Evolutionary conservation across 163 green algal species (phyloP), one percentile per base, ranked within the genome.

Genomic region (Coccomyxa subellipsoidea): DNA sequence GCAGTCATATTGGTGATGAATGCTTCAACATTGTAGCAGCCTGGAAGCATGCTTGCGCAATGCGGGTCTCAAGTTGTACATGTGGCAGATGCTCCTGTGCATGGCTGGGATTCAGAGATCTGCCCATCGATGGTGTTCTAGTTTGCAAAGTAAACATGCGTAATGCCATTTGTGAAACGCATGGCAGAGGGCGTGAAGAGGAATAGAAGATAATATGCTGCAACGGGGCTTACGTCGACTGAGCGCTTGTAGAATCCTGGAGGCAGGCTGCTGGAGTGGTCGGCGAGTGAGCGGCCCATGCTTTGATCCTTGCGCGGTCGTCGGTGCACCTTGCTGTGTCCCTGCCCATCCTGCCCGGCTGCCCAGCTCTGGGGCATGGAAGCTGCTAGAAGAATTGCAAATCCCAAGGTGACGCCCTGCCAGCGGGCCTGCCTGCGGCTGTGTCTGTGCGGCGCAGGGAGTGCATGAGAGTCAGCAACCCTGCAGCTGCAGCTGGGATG

Each of bases 261-360:
- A 7, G 66, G 66, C 21, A 73, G 27, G 66, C 66, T 73, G 66
- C 66, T 73, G 66, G 66, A 73, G 8, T 73, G 66, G 66, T 73
- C 66, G 27, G 66, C 27, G 8, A 73, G 66, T 23, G 66, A 35
- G 29, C 66, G 66, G 1, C 66, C 66, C 66, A 73, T 73, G 29
- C n/a, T 73, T 23, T 73, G 66, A 8, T 73, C 66, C 66, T 73
- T 73, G 66, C 66, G 47, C 4, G 47, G 47, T 18, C 47, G 47
- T 18, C 47, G 47, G 47, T 59, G 47, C 47, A 59, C 47, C 47
- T 18, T 12, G 47, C 47, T 59, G 47, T 59, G 47, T 18, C 47
- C 47, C 47, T 59, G 47, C 47, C 47, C 47, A 59, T 59, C 47
- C 47, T 59, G 47, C 47, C 47, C 47, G 47, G 15, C 5, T 18